Evolutionary conservation across 345 rosid genomes (phyloP), one percentile per base, ranked within the genome.

Genomic region (Brassica incana): DNA sequence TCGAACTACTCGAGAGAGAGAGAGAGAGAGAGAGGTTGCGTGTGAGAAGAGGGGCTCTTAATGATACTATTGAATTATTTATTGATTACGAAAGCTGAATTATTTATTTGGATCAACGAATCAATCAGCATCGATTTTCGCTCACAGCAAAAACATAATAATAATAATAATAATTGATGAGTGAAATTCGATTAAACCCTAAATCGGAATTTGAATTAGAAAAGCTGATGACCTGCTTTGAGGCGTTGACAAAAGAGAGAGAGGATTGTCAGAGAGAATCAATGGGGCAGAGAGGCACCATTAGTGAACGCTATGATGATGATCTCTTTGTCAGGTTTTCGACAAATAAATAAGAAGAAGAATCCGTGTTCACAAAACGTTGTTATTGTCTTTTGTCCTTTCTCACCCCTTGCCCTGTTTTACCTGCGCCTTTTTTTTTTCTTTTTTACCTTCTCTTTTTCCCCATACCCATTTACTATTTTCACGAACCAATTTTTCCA

Each of bases 21-120:
- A 80, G 83, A 23, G 2, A 23, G 15, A 3, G 9, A 82, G 80
- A 61, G 69, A 52, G 56, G 62, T 87, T 79, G 91, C 91, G 91
- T 90, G 89, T 84, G 77, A 77, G 77, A 6, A 78, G 69, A 66
- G 50, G 54, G 25, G 48, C 3, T n/a, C 73, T 65, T 32, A 23
- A 79, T 70, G 66, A 64, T 43, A 40, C 8, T 7, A 29, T 29
- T 29, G 32, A 29, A 29, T 4, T 29, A 29, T 29, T 29, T 67
- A 5, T 80, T 59, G 83, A 56, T 81, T 77, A 81, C 65, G 83
- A 76, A 71, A 80, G 80, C 58, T 23, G 25, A 23, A 23, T 23
- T 23, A 23, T 23, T 23, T 50, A 18, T n/a, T 59, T 71, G 2
- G 72, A 69, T 71, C 77, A 76, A 81, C 76, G 63, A 71, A 71